Percentiles rank a stretch among this genome's conserved stretches.
Evolutionary conservation across 306 rosid genomes (phyloP).

Genomic region (Rosa lucieae): DNA sequence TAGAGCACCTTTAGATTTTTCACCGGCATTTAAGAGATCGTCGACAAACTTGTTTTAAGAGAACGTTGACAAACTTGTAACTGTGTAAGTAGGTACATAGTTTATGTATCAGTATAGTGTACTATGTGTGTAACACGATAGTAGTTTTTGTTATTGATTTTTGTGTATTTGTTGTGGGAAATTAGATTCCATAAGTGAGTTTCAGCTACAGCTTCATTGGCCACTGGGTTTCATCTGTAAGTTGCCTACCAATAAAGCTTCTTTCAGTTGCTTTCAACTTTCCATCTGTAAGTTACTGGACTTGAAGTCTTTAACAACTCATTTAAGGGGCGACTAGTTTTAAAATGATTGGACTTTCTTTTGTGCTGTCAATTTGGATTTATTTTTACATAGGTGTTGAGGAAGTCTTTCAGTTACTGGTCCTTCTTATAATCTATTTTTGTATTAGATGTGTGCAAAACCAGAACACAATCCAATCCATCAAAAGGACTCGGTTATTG

Average conservation of each 20-base stretch:
- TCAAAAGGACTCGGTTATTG: not conserved
- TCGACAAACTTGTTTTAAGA: not conserved
- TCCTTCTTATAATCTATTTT: not conserved
- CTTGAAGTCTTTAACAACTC: not conserved
- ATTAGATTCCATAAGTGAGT: not conserved
- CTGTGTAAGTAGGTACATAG: conserved; percentile 3
- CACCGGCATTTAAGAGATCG: not conserved
- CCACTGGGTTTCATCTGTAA: not conserved
- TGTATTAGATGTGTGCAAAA: no score
- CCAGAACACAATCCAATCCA: not conserved
- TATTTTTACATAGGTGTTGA: not conserved
- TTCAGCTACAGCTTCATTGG: not conserved
- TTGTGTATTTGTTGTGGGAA: conserved; percentile 9
- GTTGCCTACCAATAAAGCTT: not conserved
- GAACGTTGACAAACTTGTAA: not conserved
- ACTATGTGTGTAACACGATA: not conserved
- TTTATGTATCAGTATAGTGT: not conserved
- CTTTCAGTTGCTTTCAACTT: not conserved
- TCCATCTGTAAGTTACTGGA: not conserved
- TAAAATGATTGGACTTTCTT: not conserved
- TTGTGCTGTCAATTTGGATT: not conserved
- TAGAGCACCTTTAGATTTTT: not conserved
- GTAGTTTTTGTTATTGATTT: not conserved
- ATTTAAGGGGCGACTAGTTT: not conserved
- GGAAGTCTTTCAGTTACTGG: not conserved